phyloP scores from a whole-genome alignment of 208 protist species.

The Trypanosoma caninum region DNA sequence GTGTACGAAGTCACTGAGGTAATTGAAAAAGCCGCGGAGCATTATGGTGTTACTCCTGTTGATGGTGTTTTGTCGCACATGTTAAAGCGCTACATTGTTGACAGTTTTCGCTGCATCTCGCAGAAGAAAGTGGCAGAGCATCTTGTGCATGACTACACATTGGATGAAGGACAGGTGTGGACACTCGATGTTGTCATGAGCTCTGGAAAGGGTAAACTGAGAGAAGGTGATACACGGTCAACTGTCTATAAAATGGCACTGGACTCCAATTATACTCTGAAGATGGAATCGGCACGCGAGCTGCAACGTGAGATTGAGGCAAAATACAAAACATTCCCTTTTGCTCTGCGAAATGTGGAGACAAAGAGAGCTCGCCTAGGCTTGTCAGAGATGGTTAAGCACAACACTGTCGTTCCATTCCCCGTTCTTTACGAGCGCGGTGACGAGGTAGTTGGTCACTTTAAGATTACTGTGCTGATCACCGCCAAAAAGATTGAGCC shows the following conservation, averaged over 20 bases:
- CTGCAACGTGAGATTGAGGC: constrained; percentile 94
- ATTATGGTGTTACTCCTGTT: constrained; percentile 92
- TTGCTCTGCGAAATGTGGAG: constrained; percentile 93
- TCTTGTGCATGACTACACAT: constrained; percentile 93
- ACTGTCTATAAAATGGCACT: constrained; percentile 96
- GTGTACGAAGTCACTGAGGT: constrained; percentile 93
- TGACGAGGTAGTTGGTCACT: constrained; percentile 89
- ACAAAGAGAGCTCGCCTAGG: constrained; percentile 93
- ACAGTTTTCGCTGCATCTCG: constrained; percentile 96
- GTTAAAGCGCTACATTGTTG: constrained; percentile 97
- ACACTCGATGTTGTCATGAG: constrained; percentile 88
- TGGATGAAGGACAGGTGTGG: constrained; percentile 91
- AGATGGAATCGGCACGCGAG: constrained; percentile 96
- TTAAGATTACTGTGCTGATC: constrained; percentile 90
- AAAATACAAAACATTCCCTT: constrained; percentile 95
- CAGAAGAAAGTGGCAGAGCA: constrained; percentile 89
- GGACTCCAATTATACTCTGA: constrained; percentile 94
- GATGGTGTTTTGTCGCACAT: constrained; percentile 98
- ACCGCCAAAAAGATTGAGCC: constrained; percentile 88
- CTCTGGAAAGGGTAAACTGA: constrained; percentile 89
- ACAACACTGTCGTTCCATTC: constrained; percentile 95
- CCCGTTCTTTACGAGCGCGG: constrained; percentile 95
- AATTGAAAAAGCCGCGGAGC: constrained; percentile 94
- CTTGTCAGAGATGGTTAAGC: constrained; percentile 95
- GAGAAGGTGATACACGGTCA: constrained; percentile 83